Base-by-base conservation (phyloP, 1,284 basidiomycete species). In the Heterobasidion irregulare region DNA sequence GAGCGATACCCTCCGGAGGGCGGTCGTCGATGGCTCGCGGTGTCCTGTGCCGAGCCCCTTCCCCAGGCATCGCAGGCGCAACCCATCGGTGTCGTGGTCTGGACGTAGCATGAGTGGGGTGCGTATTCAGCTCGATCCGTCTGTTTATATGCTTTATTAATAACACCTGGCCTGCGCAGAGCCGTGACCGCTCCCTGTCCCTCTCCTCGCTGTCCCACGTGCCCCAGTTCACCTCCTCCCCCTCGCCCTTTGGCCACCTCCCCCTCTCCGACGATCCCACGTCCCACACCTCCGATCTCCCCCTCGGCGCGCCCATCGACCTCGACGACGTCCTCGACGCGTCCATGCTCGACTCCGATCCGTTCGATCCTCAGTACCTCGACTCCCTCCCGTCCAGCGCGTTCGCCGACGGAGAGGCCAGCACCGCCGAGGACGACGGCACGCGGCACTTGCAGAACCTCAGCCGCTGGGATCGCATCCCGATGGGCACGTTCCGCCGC, bases 301-400 rank as follows among this genome's bases (percentile, higher is more conserved):
- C 68, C 66, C 15, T 71, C 72, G 46, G 68, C 77, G n/a, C 76
- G 81, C 72, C 79, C 8, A 84, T 91, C 51, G 77, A 82, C 53
- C 75, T 91, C n/a, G 81, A 89, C 62, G 88, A 92, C 61, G 87
- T 92, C n/a, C 73, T 92, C 38, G 86, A 92, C 57, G 73, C 83
- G 0, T 82, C 87, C 0, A 80, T 88, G 67, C 72, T 91, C 13
- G 80, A 82, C 59, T 72, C 77, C 5, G 82, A 83, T 56, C 72
- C 76, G 5, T 66, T 68, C 12, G 75, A 76, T 56, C 55, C 53
- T 47, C 63, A 59, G 56, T 55, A 56, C 61, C 51, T 56, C 55
- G 36, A 47, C 49, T 35, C 33, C n/a, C 34, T 52, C 38, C n/a
- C 38, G n/a, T 41, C 38, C n/a, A 41, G 6, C n/a, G 38, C 41